Evolutionary conservation across 768 basidiomycete species (phyloP), one percentile per base, ranked within the genome.

Genomic region (Pleurotus salmoneostramineus): DNA sequence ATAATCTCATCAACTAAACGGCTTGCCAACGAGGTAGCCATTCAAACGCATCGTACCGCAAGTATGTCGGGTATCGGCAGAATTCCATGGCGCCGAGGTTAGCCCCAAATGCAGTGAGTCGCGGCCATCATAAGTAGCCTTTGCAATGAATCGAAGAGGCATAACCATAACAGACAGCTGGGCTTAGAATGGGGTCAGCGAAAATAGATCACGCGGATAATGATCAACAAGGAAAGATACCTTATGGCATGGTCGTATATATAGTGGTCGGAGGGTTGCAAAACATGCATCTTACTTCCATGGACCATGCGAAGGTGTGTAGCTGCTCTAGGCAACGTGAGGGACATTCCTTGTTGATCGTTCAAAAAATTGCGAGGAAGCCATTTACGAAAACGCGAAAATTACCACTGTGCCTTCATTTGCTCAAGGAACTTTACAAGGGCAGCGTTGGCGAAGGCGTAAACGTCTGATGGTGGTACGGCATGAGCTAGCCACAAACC

Each of bases 61-160:
- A 55, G 52, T 55, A 55, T 42, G 43, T 55, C 52, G 52, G 52
- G 7, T 4, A 42, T 55, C 52, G 40, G 52, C 3, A 55, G 50
- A 52, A 52, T 21, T 21, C 15, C 50, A 34, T 36, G 3, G 36
- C 32, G 40, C 52, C 52, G 52, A 55, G 52, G 40, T 55, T 55
- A 40, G 36, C 7, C 52, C 52, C 36, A 55, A 37, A 27, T 27
- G 21, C 50, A 52, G n/a, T 34, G n/a, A 15, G 15, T 36, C 34
- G 35, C 50, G 27, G 8, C 50, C 52, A 55, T 43, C 15, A 21
- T 34, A 34, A 15, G 34, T 52, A n/a, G 34, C 15, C 6, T 42
- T 43, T n/a, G 52, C 52, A 43, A 55, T 17, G 15, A 45, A 55
- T 42, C 17, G 48, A 27, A 27, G 21, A 27, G 21, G 21, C 21